Evolutionary conservation across 1,284 basidiomycete genomes (phyloP).

Genomic region (Grifola frondosa): DNA sequence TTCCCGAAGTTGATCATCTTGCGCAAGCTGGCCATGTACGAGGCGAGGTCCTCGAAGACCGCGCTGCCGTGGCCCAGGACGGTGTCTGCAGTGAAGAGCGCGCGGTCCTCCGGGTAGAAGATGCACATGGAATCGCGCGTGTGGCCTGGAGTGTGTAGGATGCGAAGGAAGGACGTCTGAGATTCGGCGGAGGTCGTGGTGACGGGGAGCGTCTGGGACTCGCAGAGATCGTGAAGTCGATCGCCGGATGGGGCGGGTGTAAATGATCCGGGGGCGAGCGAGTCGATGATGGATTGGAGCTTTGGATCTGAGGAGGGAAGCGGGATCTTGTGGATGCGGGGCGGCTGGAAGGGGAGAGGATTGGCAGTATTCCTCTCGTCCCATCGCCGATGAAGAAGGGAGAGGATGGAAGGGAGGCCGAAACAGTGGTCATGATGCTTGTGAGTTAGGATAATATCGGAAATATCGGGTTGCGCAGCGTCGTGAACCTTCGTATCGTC

Average conservation of each 20-base stretch:
- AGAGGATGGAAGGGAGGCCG: constrained; percentile 75
- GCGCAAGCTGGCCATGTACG: constrained; percentile 73
- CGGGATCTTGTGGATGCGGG: constrained; percentile 72
- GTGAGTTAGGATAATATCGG: constrained; percentile 90
- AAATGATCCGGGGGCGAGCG: constrained; percentile 45
- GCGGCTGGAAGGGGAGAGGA: constrained; percentile 50
- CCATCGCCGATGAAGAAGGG: constrained; percentile 64
- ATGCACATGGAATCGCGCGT: constrained; percentile 85
- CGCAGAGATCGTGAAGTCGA: constrained; percentile 55
- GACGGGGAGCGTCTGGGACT: constrained; percentile 49
- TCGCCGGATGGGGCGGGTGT: constrained; percentile 40
- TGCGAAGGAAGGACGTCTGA: constrained; percentile 41
- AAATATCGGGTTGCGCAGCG: constrained; percentile 51
- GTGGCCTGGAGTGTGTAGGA: constrained; percentile 90
- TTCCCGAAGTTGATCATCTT: constrained; percentile 50
- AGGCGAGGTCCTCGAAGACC: constrained; percentile 83
- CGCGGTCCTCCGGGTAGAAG: constrained; percentile 59
- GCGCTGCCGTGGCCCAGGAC: constrained; percentile 90
- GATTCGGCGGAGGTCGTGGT: constrained; percentile 16
- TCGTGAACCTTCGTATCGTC: constrained; percentile 33
- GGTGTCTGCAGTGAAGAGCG: constrained; percentile 87
- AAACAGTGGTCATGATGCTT: constrained; percentile 87
- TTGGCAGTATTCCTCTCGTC: constrained; percentile 39
- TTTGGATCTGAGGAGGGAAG: constrained; percentile 29
- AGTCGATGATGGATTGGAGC: constrained; percentile 42